Base-by-base conservation (phyloP, 2,329 filamentous ascomycete species). In the Aspergillus pseudoterreus region DNA sequence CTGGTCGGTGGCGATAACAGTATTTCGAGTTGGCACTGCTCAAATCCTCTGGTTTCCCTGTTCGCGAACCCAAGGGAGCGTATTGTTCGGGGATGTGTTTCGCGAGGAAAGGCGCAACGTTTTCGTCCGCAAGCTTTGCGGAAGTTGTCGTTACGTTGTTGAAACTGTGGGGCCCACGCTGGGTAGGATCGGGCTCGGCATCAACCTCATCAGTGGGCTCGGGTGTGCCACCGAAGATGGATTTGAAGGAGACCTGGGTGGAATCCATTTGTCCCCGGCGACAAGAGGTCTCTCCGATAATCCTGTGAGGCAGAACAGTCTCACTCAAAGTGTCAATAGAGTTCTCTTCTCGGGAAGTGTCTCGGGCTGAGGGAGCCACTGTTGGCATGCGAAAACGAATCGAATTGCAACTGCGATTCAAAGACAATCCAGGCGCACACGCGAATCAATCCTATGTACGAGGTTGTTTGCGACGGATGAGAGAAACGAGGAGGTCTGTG, bases 1-100 rank as follows among this genome's bases (percentile, higher is more conserved):
- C 94, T 2, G 94, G 94, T 49, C 89, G 82, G 71, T 99, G 94
- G 50, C 94, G 86, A 71, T 99, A 99, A 75, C 94, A 99, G 75
- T 88, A 97, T 70, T 89, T 94, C 61, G 90, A 95, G 69, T 92
- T 95, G 33, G 59, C 60, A 14, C 49, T 55, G 12, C 55, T 61
- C 79, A 81, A 56, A 84, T 82, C 63, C 33, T 57, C 52, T 12
- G 58, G 49, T 27, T 58, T 51, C 9, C 57, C 57, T 19, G 60
- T 51, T 42, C 61, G 57, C 12, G 64, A 64, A 11, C 87, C 86
- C 50, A 90, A 76, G 14, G 90, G 90, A 32, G 91, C 90, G 73
- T 97, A 96, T 63, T 94, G 82, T 56, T 84, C 83, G 2, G 92
- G 92, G 45, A 96, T 95, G 66, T 97, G 92, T 68, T 91, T 88